Percentiles rank a stretch among this genome's conserved stretches.
Conservation (phyloP, 1,284 basidiomycete genomes). For the Wolfiporia cocos region DNA sequence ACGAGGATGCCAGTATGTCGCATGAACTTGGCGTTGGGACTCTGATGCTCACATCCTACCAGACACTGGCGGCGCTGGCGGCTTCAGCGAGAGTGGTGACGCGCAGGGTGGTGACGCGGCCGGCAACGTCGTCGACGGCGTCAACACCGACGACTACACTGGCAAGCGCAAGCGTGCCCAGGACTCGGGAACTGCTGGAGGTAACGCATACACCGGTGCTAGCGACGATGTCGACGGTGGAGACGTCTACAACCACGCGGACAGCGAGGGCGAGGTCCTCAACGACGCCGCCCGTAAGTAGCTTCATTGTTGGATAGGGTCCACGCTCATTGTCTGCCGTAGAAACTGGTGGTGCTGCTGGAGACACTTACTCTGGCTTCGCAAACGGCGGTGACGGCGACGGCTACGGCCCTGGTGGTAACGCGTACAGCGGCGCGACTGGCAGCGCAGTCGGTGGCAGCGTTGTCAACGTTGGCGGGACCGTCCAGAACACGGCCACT, state of each 20-base stretch:
- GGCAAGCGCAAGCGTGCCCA: conserved; percentile 10
- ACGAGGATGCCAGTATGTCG: conserved; percentile 15
- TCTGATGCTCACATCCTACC: neutral
- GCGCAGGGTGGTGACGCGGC: conserved; percentile 20
- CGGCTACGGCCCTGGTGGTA: conserved; percentile 25
- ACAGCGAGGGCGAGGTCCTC: conserved; percentile 6
- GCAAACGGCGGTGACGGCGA: conserved; percentile 22
- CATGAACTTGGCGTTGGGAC: too few relatives aligned
- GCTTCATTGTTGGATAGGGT: too few relatives aligned
- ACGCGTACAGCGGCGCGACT: conserved; percentile 23
- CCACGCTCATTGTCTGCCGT: neutral
- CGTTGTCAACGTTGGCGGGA: conserved; percentile 18
- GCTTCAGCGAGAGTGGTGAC: conserved; percentile 20
- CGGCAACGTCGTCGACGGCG: conserved; percentile 1
- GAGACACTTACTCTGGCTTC: conserved; percentile 18
- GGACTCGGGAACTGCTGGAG: conserved; percentile 14
- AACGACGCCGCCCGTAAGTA: conserved; percentile 14
- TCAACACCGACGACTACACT: conserved; percentile 12
- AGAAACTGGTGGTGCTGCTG: conserved; percentile 20
- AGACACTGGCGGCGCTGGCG: conserved; percentile 20
- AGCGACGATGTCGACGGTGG: conserved; percentile 10
- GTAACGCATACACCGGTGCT: conserved; percentile 20
- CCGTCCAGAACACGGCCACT: conserved; percentile 14
- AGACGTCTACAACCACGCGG: conserved; percentile 7
- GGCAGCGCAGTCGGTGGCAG: conserved; percentile 19